Evolutionary conservation across 2,329 filamentous ascomycete species (phyloP).

Genomic region (Mycogone perniciosa): DNA sequence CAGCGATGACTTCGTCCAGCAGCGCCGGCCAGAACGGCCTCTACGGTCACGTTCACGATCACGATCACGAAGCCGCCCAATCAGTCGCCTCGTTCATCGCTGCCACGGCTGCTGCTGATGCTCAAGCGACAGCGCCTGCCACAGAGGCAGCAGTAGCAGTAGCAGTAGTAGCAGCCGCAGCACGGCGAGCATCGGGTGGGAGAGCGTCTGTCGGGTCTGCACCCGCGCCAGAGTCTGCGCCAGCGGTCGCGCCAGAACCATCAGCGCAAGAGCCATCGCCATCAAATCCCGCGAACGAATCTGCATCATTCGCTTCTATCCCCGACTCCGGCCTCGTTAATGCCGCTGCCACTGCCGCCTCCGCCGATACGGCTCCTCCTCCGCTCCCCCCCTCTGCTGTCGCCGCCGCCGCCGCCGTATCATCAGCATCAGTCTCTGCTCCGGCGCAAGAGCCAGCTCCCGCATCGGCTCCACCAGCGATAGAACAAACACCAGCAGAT

Average conservation of each 20-base stretch:
- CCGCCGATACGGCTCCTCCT: not conserved
- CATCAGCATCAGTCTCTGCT: not conserved
- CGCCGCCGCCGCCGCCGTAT: not conserved
- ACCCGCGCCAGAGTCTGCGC: slow-evolving; percentile 4
- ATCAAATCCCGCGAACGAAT: not conserved
- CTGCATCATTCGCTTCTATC: not conserved
- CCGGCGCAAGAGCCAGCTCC: slow-evolving; percentile 2
- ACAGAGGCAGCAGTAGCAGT: not conserved
- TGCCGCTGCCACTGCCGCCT: not conserved
- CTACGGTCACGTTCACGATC: slow-evolving; percentile 12
- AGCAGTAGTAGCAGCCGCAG: not conserved
- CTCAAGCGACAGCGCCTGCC: not conserved
- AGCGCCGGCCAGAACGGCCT: slow-evolving; percentile 32
- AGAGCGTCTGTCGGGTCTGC: not conserved
- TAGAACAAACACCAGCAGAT: not conserved
- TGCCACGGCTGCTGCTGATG: slow-evolving; percentile 1
- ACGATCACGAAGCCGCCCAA: slow-evolving; percentile 7
- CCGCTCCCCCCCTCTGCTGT: not conserved
- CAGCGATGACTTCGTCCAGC: slow-evolving; percentile 56
- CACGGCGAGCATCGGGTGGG: not conserved
- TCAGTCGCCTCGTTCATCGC: not conserved
- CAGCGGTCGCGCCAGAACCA: slow-evolving; percentile 4
- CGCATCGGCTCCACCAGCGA: not conserved
- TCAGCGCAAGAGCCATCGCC: not conserved
- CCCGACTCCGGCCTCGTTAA: not conserved